phyloP scores from a whole-genome alignment of 495 filamentous ascomycete genomes.

The Ascodesmis nigricans region DNA sequence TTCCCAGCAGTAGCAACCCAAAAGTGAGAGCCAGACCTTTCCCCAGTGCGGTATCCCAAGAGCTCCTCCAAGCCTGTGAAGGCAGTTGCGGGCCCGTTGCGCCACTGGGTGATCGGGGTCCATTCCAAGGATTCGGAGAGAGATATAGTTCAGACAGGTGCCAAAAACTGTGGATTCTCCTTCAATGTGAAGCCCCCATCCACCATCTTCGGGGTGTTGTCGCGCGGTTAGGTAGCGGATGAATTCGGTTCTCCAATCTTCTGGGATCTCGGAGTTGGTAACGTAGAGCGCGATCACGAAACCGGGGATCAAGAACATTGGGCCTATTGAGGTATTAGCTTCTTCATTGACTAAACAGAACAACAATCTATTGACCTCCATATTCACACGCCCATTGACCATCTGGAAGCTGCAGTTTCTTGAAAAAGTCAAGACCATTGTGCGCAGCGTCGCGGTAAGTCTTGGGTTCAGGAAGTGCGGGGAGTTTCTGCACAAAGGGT shows the following conservation, averaged over 20 bases:
- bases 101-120: constrained; percentile 64
- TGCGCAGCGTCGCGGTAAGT: constrained; percentile 53
- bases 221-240: constrained; percentile 80
- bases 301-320: constrained; percentile 68
- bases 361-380: no score
- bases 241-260: constrained; percentile 65
- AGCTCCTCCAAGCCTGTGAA: constrained; percentile 75
- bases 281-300: constrained; percentile 74
- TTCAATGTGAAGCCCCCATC: constrained; percentile 93
- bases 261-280: constrained; percentile 71
- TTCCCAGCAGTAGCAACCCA: constrained; percentile 74
- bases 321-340: constrained; percentile 11
- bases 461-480: constrained; percentile 43
- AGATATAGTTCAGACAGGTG: constrained; percentile 73
- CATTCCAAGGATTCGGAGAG: constrained; percentile 68
- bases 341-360: constrained; percentile 35
- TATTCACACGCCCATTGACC: constrained; percentile 97
- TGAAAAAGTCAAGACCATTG: constrained; percentile 79
- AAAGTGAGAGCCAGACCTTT: constrained; percentile 72
- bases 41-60: constrained; percentile 77
- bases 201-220: constrained; percentile 70
- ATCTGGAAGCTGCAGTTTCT: constrained; percentile 62
- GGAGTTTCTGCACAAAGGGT: constrained; percentile 47
- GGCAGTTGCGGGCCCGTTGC: constrained; percentile 60
- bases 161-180: constrained; percentile 85